Conservation (phyloP, 345 rosid genomes). For the Cochlearia excelsa region DNA sequence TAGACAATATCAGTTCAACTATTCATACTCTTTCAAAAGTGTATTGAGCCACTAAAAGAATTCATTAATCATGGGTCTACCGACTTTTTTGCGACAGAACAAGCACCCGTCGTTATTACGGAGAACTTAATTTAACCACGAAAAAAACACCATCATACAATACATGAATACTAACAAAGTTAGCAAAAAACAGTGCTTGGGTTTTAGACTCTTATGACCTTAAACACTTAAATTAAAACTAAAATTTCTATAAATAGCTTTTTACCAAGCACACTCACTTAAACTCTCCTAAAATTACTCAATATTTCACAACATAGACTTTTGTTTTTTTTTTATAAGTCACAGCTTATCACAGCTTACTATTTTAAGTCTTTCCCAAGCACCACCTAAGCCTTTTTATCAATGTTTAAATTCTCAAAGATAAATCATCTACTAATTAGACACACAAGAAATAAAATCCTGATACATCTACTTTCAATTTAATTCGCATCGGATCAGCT, state of each 20-base stretch:
- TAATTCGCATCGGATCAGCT: too few relatives aligned
- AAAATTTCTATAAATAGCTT: too few relatives aligned
- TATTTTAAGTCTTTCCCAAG: too few relatives aligned
- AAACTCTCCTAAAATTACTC: too few relatives aligned
- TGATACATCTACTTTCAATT: not conserved
- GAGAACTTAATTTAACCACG: not conserved
- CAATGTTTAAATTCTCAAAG: slow-evolving; percentile 1
- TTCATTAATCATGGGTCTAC: not conserved
- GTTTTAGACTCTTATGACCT: too few relatives aligned
- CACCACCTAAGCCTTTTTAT: not conserved
- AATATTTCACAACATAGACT: too few relatives aligned
- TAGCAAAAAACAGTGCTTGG: not conserved
- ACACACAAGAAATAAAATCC: not conserved
- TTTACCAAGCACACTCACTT: too few relatives aligned
- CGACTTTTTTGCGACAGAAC: slow-evolving; percentile 6
- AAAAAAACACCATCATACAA: slow-evolving; percentile 4
- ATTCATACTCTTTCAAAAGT: too few relatives aligned
- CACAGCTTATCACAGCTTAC: too few relatives aligned
- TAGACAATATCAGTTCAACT: too few relatives aligned
- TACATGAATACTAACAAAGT: not conserved
- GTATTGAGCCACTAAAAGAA: not conserved
- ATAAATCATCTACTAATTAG: not conserved
- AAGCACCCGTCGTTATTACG: not conserved
- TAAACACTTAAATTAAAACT: too few relatives aligned
- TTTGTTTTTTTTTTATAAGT: too few relatives aligned